A percentile compares a stretch with the other conserved stretches of the same genome.
Conservation (phyloP, 305 asterid genomes). For the Lippia alba region DNA sequence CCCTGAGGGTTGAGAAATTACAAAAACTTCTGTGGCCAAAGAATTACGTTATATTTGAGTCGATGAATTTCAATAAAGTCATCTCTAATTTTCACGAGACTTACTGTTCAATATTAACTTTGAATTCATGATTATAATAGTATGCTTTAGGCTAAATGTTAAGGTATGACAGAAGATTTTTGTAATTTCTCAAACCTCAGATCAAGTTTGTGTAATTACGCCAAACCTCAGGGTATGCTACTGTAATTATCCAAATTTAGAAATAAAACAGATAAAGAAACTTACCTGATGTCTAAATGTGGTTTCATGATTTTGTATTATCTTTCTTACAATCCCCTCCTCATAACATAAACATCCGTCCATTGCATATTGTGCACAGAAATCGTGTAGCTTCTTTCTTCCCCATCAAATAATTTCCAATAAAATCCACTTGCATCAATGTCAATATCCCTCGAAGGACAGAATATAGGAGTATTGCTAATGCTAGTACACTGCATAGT, state of each 20-base stretch:
- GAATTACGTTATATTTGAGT: background rate
- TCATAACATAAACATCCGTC: constrained; percentile 42
- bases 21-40: background rate
- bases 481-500: constrained; percentile 65
- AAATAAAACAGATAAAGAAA: too few relatives aligned
- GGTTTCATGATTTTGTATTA: constrained; percentile 74
- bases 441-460: constrained; percentile 45
- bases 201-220: too few relatives aligned
- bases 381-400: constrained; percentile 42
- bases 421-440: constrained; percentile 48
- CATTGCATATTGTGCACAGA: constrained; percentile 35
- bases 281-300: constrained; percentile 73
- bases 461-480: too few relatives aligned
- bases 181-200: background rate
- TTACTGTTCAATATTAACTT: too few relatives aligned
- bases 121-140: too few relatives aligned
- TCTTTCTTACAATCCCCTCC: constrained; percentile 59
- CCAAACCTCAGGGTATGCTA: too few relatives aligned
- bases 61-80: background rate
- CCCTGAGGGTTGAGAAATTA: too few relatives aligned
- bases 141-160: background rate
- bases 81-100: background rate
- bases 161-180: background rate
- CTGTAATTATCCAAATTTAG: too few relatives aligned
- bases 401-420: constrained; percentile 45